phyloP scores from a whole-genome alignment of 208 protist species.

The Porcisia deanei region DNA sequence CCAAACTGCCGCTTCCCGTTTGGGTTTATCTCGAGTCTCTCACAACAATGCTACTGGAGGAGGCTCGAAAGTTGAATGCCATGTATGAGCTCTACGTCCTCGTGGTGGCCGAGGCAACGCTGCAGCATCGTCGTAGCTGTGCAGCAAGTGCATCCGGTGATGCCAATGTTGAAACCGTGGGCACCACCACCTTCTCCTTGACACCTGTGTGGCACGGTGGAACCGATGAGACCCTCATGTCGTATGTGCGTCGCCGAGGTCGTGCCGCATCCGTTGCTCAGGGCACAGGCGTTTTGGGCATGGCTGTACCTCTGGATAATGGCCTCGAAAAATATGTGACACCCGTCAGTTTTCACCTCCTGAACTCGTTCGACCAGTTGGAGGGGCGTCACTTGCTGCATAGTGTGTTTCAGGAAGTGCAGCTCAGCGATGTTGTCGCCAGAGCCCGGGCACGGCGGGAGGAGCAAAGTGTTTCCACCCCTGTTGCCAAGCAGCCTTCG shows the following conservation, averaged over 20 bases:
- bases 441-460: conserved; percentile 11
- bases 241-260: conserved; percentile 17
- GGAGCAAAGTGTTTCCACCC: neutral
- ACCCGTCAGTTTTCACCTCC: conserved; percentile 25
- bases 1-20: conserved; percentile 20
- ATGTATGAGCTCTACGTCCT: conserved; percentile 24
- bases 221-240: conserved; percentile 15
- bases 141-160: neutral
- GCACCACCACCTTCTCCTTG: conserved; percentile 4
- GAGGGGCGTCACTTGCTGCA: conserved; percentile 31
- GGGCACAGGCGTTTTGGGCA: conserved; percentile 9
- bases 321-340: conserved; percentile 24
- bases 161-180: neutral
- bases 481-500: neutral
- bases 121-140: conserved; percentile 5
- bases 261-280: conserved; percentile 8
- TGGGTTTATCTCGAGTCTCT: conserved; percentile 31
- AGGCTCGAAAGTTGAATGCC: conserved; percentile 28
- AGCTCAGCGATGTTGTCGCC: conserved; percentile 35
- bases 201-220: conserved; percentile 17
- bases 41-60: conserved; percentile 29
- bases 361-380: conserved; percentile 25
- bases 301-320: conserved; percentile 7
- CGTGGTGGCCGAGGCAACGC: conserved; percentile 16
- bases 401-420: conserved; percentile 25